Conservation (phyloP, 164 flowering plant species). For the Cinnamomum chago region DNA sequence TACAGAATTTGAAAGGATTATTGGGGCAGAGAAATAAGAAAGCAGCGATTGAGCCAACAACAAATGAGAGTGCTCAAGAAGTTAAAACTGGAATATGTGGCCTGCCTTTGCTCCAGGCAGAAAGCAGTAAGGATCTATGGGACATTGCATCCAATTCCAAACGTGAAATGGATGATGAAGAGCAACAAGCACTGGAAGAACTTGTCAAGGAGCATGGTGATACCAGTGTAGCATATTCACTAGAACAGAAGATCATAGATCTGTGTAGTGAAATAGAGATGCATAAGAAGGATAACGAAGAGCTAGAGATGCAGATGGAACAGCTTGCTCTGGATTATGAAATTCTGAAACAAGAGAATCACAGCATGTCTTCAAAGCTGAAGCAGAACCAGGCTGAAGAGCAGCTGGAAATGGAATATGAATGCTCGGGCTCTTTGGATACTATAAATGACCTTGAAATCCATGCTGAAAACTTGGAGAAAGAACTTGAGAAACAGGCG, state of each 20-base stretch:
- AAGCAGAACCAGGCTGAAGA: slow-evolving; percentile 67
- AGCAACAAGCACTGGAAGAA: slow-evolving; percentile 55
- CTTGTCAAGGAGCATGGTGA: slow-evolving; percentile 51
- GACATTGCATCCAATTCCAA: slow-evolving; percentile 13
- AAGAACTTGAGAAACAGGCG: slow-evolving; percentile 60
- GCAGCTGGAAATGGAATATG: slow-evolving; percentile 66
- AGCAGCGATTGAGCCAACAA: slow-evolving; percentile 5
- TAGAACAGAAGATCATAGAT: slow-evolving; percentile 55
- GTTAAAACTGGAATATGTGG: background rate
- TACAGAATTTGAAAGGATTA: slow-evolving; percentile 73
- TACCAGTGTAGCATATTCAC: slow-evolving; percentile 40
- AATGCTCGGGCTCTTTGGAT: slow-evolving; percentile 42
- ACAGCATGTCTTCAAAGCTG: slow-evolving; percentile 50
- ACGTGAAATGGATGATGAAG: slow-evolving; percentile 42
- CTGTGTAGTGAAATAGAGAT: slow-evolving; percentile 61
- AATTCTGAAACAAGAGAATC: slow-evolving; percentile 75
- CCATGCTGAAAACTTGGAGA: slow-evolving; percentile 49
- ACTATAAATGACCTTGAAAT: slow-evolving; percentile 43
- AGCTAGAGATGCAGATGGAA: slow-evolving; percentile 68
- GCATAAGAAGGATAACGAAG: slow-evolving; percentile 66
- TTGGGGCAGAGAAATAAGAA: slow-evolving; percentile 58
- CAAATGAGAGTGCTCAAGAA: background rate
- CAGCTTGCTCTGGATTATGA: slow-evolving; percentile 79
- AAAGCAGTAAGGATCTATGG: slow-evolving; percentile 15
- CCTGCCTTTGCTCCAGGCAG: slow-evolving; percentile 17